Base-by-base conservation (phyloP, 2,329 filamentous ascomycete species). In the Salinomyces thailandicus region DNA sequence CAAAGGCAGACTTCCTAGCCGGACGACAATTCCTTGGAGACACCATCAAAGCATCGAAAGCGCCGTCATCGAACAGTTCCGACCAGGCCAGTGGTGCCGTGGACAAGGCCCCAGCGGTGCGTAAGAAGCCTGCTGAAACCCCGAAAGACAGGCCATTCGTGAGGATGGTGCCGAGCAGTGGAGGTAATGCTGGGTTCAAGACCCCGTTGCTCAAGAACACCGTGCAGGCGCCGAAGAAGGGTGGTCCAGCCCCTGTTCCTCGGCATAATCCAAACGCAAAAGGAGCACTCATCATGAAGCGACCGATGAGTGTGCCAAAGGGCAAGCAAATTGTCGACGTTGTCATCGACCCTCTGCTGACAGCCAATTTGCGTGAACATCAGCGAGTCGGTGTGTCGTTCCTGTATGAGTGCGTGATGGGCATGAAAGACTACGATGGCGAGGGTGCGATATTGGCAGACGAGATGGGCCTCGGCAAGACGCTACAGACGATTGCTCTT, bases 401-500 rank as follows among this genome's bases (percentile, higher is more conserved):
- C 48, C 56, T 85, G 29, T 85, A 85, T 50, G 79, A 84, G 57
- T 83, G 79, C 52, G 75, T 84, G 0, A 84, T 84, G 79, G 79
- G 79, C 4, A 72, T 83, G 68, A 69, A 77, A 28, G 62, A 68
- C 28, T 77, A 72, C 43, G 73, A 73, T 48, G 79, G 79, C 1
- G 71, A 79, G 56, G 79, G 79, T 16, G 79, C 78, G 3, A 77
- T 85, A 40, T 62, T 85, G 33, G 80, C 80, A 2, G 80, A 85
- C 52, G 80, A 84, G 48, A 85, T 85, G 80, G 80, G 80, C 0
- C 58, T 85, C 2, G 80, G 80, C 14, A 85, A 85, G 59, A 83
- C 80, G 1, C 54, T 84, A 20, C 79, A 84, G 50, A 83, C 79
- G 0, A 84, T 85, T 49, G 66, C 79, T 3, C 58, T 84, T 31